phyloP scores from a whole-genome alignment of 2,329 filamentous ascomycete species.

The Aaosphaeria pasadenensis region DNA sequence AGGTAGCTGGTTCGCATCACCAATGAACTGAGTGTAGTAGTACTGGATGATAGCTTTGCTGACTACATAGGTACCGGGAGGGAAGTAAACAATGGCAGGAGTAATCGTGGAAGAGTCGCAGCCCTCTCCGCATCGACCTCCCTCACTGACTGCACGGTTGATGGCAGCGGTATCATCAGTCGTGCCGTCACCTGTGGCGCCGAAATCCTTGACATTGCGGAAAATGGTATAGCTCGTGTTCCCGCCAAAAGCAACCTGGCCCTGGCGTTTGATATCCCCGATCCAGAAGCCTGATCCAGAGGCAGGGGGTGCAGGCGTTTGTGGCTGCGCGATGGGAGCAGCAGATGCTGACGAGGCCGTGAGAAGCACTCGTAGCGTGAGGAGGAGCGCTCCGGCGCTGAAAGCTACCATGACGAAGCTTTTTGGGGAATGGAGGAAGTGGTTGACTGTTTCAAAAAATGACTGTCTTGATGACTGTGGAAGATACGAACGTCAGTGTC shows the following conservation, averaged over 20 bases:
- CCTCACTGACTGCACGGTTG: constrained; percentile 76
- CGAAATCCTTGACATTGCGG: constrained; percentile 48
- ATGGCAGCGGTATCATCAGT: constrained; percentile 88
- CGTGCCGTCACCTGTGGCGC: constrained; percentile 54
- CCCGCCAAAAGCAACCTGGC: constrained; percentile 61
- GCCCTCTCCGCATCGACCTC: constrained; percentile 66
- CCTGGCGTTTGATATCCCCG: constrained; percentile 65
- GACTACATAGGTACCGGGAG: constrained; percentile 79
- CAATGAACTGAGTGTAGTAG: constrained; percentile 93
- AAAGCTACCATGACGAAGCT: constrained; percentile 38
- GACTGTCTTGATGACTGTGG: constrained; percentile 16
- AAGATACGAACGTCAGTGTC: constrained; percentile 11
- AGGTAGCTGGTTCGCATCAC: constrained; percentile 70
- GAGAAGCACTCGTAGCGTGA: constrained; percentile 36
- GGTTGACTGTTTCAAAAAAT: constrained; percentile 2
- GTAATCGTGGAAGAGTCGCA: constrained; percentile 83
- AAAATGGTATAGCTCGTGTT: constrained; percentile 60
- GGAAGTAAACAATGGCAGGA: constrained; percentile 89
- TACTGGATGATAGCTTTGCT: constrained; percentile 75
- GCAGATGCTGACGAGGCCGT: constrained; percentile 26
- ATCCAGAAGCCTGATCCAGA: constrained; percentile 63
- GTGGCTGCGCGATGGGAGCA: constrained; percentile 25
- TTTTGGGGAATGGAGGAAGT: constrained; percentile 12
- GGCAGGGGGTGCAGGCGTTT: constrained; percentile 16
- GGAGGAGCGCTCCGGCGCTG: constrained; percentile 33